Evolutionary conservation across 2,329 filamentous ascomycete species (phyloP), one percentile per base, ranked within the genome.

Genomic region (Knoxdaviesia capensis): DNA sequence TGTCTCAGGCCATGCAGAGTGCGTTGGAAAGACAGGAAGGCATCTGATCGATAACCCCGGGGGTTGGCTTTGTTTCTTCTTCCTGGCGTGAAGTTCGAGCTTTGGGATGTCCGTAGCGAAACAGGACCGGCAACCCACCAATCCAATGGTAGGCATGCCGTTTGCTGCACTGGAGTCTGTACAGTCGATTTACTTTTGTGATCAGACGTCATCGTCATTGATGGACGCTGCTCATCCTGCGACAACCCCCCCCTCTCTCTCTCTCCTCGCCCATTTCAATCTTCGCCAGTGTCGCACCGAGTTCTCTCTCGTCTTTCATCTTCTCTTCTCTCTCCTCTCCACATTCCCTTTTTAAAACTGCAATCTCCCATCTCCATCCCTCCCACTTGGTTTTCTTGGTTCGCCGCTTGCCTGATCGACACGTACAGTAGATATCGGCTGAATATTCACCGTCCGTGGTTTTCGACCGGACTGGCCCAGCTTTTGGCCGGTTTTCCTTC

Each of bases 281-380:
- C 10, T 42, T 41, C 3, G 3, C 10, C 10, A 20, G 30, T 7
- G 6, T 35, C n/a, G 28, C 35, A n/a, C 5, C 1, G 10, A 10
- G 10, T 6, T 36, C 7, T 36, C 9, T 11, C 10, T 34, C 8
- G 10, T 40, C 29, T 34, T 34, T 6, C 6, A 10, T 20, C 7
- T 5, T 6, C 33, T 29, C 7, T 5, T 31, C 20, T 42, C 11
- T 7, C 31, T 31, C 20, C 7, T 8, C n/a, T 11, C 28, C 34
- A 20, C 29, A 5, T 39, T 32, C 10, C 28, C 28, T 33, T 30
- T 32, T 28, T 34, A 1, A 3, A 32, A 5, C 38, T 65, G 41
- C 61, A 62, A 44, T 71, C 68, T n/a, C 76, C 77, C 42, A 76
- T 73, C 56, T 66, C 68, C 34, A 84, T 86, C 43, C 80, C 82